Base-by-base conservation (phyloP, 2,329 filamentous ascomycete species). In the Niveomyces coronatus region DNA sequence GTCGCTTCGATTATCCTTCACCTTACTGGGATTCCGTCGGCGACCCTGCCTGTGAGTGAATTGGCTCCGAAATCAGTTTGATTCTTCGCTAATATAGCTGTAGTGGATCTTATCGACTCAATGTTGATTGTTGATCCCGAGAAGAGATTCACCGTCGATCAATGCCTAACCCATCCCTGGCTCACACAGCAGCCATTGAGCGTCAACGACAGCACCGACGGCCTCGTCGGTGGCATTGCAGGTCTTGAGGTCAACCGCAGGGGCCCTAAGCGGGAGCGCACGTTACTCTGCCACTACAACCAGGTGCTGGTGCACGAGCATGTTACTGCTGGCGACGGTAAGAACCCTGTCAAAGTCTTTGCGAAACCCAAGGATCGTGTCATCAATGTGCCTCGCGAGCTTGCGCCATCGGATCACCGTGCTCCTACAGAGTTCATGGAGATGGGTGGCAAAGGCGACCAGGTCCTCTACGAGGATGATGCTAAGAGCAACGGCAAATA, bases 101-200 rank as follows among this genome's bases (percentile, higher is more conserved):
- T 36, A 72, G 68, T 98, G 37, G 87, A 96, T 49, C 70, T 98
- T 23, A 96, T 98, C 48, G 91, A 98, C 57, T 74, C 73, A 29
- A 98, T 98, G 91, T 73, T 98, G 35, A 83, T 85, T 3, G 87
- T 95, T 23, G 80, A 95, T 46, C 80, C 86, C 3, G 77, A 85
- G 19, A 76, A 81, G 57, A 79, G 91, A 34, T 89, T 83, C 58
- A 89, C 84, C 0, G 78, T 98, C 43, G 88, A 96, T 46, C 78
- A 94, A 51, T 96, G 91, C 53, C 71, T 98, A 9, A 68, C 82
- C 47, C 91, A 98, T 54, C 87, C 89, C 0, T 98, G 91, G 91
- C 75, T 86, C 38, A 86, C 77, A 1, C 71, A 76, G 45, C 72
- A 63, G 28, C 46, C 56, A 11, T 65, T 74, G 24, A 78, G 71